These are phyloP conservation scores for Boletus bicolor DNA, from an alignment of 768 basidiomycete genomes.

Conservation along the genomic window DNA sequence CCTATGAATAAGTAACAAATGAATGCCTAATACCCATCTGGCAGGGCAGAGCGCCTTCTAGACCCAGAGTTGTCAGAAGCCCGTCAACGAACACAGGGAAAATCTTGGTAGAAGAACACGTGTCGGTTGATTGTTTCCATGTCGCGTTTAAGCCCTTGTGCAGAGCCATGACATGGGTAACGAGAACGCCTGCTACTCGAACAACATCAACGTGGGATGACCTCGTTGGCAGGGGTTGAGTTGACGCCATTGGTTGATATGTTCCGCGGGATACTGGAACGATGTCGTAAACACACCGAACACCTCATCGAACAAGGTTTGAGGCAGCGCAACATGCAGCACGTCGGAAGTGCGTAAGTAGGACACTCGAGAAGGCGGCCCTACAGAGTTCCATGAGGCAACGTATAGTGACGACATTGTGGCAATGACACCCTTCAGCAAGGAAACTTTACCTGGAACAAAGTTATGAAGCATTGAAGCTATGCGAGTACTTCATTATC, in stretches of 20 bases:
- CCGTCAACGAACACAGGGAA: constrained; percentile 1
- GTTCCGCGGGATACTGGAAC: constrained; percentile 18
- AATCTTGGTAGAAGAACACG: constrained; percentile 3
- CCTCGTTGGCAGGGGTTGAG: background rate
- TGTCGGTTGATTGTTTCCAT: background rate
- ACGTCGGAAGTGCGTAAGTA: constrained; percentile 12
- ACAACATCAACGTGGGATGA: constrained; percentile 4
- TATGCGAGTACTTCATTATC: constrained; percentile 10
- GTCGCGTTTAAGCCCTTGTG: background rate
- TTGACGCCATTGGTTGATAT: constrained; percentile 3
- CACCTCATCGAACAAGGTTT: constrained; percentile 11
- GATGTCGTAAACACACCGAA: background rate
- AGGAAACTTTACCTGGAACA: background rate
- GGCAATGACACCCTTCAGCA: constrained; percentile 1
- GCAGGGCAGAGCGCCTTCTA: background rate
- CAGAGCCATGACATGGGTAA: background rate
- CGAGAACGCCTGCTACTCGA: background rate
- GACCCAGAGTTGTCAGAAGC: background rate
- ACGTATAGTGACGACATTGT: constrained; percentile 15
- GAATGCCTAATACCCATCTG: constrained; percentile 3
- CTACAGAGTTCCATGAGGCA: constrained; percentile 1
- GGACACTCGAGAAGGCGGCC: constrained; percentile 7
- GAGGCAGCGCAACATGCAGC: constrained; percentile 12
- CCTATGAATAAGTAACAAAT: constrained; percentile 1
- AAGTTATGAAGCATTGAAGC: background rate